Evolutionary conservation across 2,329 filamentous ascomycete species (phyloP).

Genomic region (Clonostachys rhizophaga): DNA sequence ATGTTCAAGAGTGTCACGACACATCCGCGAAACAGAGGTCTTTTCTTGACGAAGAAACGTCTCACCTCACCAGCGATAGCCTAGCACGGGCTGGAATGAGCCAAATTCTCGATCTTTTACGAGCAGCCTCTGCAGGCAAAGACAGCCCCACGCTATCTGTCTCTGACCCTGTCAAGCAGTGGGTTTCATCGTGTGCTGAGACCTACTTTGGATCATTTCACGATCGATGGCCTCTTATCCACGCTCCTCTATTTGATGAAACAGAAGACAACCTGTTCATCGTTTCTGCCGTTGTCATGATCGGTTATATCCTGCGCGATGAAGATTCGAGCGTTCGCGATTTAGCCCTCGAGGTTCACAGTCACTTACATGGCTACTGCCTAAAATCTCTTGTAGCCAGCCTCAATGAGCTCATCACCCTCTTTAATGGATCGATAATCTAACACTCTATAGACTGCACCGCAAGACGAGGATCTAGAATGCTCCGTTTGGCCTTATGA

Average conservation of each 20-base stretch:
- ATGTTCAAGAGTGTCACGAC: not conserved
- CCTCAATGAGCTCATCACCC: conserved; percentile 16
- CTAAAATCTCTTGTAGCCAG: not conserved
- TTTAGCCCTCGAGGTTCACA: too few relatives aligned
- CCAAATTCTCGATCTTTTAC: too few relatives aligned
- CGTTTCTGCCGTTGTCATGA: conserved; percentile 24
- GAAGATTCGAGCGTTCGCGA: conserved; percentile 6
- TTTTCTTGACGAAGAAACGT: too few relatives aligned
- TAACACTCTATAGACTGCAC: not conserved
- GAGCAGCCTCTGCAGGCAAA: too few relatives aligned
- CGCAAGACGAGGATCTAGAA: not conserved
- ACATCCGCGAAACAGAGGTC: not conserved
- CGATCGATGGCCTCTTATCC: conserved; percentile 32
- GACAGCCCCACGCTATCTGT: not conserved
- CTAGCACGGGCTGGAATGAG: too few relatives aligned
- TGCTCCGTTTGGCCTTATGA: not conserved
- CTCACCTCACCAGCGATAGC: too few relatives aligned
- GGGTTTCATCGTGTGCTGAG: conserved; percentile 11
- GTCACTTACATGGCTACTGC: too few relatives aligned
- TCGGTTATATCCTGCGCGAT: conserved; percentile 28
- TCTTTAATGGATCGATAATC: conserved; percentile 10
- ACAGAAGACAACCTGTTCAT: conserved; percentile 17
- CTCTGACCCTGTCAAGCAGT: not conserved
- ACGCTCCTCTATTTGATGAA: conserved; percentile 24
- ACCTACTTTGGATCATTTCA: conserved; percentile 33